These are phyloP conservation scores for Colletotrichum godetiae DNA, from an alignment of 2,329 filamentous ascomycete genomes.

Conservation along the genomic window DNA sequence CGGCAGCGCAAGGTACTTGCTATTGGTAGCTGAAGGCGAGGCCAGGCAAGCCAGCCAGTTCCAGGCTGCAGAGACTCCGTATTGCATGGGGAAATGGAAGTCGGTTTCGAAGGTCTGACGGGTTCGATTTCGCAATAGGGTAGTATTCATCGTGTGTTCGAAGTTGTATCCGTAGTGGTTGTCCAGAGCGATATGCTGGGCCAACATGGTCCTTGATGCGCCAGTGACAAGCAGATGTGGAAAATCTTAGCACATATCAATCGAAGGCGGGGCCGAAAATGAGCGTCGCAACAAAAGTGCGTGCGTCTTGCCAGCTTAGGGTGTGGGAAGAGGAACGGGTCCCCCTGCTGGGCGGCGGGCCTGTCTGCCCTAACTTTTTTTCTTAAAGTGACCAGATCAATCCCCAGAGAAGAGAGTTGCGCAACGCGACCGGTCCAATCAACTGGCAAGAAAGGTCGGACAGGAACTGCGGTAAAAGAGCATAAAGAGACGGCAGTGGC, in stretches of 20 bases:
- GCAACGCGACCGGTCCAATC: background rate
- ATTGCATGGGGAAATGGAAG: background rate
- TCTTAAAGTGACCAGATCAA: background rate
- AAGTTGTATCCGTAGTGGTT: background rate
- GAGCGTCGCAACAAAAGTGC: conserved; percentile 12
- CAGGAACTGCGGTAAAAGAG: background rate
- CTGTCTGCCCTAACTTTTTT: too few species aligned
- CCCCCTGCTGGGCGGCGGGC: background rate
- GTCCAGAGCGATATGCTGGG: background rate
- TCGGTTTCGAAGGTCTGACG: background rate
- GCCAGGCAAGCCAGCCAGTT: background rate
- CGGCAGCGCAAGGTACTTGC: background rate
- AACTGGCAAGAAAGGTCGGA: background rate
- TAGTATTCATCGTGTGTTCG: background rate
- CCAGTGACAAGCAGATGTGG: background rate
- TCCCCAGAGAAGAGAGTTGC: background rate
- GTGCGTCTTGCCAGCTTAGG: background rate
- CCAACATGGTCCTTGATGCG: conserved; percentile 7
- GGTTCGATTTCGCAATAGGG: background rate
- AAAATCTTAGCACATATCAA: background rate
- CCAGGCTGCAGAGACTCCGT: background rate
- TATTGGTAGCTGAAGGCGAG: background rate
- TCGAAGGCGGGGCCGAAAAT: background rate
- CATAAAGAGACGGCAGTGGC: background rate
- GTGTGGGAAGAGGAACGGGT: background rate